Conservation (phyloP, 306 rosid genomes). For the Calophaca sinica region DNA sequence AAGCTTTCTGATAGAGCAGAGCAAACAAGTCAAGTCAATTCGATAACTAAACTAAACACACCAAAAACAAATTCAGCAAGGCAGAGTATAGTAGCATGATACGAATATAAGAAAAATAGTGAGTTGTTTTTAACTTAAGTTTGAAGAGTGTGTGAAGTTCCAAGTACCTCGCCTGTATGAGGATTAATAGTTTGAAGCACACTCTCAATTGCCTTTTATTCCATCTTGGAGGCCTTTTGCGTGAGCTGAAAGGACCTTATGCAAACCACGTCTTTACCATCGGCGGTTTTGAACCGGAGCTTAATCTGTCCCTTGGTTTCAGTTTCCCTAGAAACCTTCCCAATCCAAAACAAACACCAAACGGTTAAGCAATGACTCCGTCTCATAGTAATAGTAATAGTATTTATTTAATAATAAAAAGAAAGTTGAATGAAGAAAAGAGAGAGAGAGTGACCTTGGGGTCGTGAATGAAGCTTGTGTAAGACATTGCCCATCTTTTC, state of each 20-base stretch:
- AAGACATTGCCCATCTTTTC: background rate
- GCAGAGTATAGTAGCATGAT: no score
- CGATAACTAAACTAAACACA: background rate
- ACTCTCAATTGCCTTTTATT: slow-evolving; percentile 93
- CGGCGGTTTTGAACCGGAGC: slow-evolving; percentile 91
- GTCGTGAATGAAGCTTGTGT: slow-evolving; percentile 97
- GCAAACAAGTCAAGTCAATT: slow-evolving; percentile 16
- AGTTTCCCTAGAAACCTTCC: slow-evolving; percentile 88
- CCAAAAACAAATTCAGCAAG: background rate
- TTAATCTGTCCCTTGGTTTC: slow-evolving; percentile 97
- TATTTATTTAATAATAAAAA: background rate
- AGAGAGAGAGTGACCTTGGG: slow-evolving; percentile 66
- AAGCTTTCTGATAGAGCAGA: slow-evolving; percentile 68
- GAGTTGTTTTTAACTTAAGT: no score
- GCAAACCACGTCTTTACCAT: slow-evolving; percentile 85
- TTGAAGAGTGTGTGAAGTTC: background rate
- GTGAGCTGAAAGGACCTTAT: slow-evolving; percentile 96
- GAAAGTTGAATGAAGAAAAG: background rate
- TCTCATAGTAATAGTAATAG: no score
- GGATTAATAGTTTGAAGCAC: slow-evolving; percentile 97
- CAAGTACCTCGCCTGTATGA: slow-evolving; percentile 81
- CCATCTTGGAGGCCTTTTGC: slow-evolving; percentile 95
- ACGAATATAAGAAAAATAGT: no score
- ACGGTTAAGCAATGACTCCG: background rate
- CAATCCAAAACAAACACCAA: background rate